Conservation (phyloP, 2,329 filamentous ascomycete species). For the Verticillium isaacii region DNA sequence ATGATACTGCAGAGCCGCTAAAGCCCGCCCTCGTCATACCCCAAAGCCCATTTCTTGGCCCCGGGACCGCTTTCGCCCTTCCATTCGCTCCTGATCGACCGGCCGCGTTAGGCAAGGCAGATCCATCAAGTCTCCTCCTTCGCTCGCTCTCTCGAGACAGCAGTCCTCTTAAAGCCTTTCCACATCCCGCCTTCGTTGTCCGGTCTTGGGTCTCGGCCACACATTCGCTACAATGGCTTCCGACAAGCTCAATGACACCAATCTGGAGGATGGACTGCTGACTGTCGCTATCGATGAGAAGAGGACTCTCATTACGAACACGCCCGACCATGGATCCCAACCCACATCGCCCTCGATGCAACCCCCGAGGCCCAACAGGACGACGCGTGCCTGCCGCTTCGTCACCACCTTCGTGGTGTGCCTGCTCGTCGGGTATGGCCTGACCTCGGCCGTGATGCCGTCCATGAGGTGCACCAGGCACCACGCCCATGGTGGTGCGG, state of each 20-base stretch:
- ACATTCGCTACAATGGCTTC: constrained; percentile 10
- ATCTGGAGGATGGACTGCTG: constrained; percentile 15
- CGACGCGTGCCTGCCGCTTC: constrained; percentile 15
- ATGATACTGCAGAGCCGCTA: background rate
- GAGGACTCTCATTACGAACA: constrained; percentile 4
- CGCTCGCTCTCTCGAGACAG: background rate
- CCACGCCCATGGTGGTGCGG: background rate
- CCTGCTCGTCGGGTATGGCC: constrained; percentile 15
- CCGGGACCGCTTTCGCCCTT: background rate
- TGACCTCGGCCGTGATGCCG: constrained; percentile 14
- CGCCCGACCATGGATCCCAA: constrained; percentile 2
- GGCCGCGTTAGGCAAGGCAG: constrained; percentile 5
- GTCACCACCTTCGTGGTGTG: constrained; percentile 15
- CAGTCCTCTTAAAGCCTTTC: background rate
- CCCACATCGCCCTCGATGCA: constrained; percentile 4
- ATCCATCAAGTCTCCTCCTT: constrained; percentile 4
- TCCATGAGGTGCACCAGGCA: constrained; percentile 7
- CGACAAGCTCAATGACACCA: constrained; percentile 11
- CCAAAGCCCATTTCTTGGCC: background rate
- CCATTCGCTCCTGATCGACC: constrained; percentile 3
- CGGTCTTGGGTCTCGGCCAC: background rate
- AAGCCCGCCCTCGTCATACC: background rate
- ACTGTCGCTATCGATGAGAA: constrained; percentile 11
- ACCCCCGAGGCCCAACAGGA: constrained; percentile 5
- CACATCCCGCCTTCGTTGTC: constrained; percentile 9